Evolutionary conservation across 2,329 filamentous ascomycete genomes (phyloP).

Genomic region (Malbranchea cinnamomea): DNA sequence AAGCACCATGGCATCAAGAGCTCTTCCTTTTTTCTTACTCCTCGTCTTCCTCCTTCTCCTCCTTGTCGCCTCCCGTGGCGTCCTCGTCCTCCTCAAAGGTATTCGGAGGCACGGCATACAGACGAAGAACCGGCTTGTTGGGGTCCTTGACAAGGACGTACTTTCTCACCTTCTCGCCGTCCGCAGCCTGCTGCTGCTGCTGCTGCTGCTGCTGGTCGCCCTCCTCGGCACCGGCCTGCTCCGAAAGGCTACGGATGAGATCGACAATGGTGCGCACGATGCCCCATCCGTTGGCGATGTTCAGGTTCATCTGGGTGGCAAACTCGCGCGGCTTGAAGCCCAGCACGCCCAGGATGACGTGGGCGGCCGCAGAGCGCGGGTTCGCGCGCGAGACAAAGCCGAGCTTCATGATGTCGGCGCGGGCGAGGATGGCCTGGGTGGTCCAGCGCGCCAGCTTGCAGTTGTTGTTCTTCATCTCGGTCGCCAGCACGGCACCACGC

Average conservation of each 20-base stretch:
- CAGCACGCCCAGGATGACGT: slow-evolving; percentile 87
- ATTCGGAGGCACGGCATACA: slow-evolving; percentile 78
- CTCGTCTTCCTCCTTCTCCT: slow-evolving; percentile 39
- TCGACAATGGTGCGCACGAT: slow-evolving; percentile 97
- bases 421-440: slow-evolving; percentile 87
- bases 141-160: slow-evolving; percentile 62
- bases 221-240: slow-evolving; percentile 21
- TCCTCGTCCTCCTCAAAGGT: slow-evolving; percentile 86
- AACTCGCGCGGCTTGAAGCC: slow-evolving; percentile 98
- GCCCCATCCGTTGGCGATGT: slow-evolving; percentile 93
- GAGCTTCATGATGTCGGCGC: slow-evolving; percentile 97
- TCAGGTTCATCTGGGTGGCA: slow-evolving; percentile 93
- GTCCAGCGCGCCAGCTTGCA: slow-evolving; percentile 98
- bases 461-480: slow-evolving; percentile 99
- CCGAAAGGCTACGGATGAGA: slow-evolving; percentile 39
- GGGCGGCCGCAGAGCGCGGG: slow-evolving; percentile 82
- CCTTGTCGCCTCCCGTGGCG: slow-evolving; percentile 38
- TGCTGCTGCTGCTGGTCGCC: too few relatives aligned
- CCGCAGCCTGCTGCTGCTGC: too few relatives aligned
- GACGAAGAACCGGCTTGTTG: slow-evolving; percentile 85
- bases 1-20: too few relatives aligned
- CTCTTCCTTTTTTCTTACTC: slow-evolving; percentile 19
- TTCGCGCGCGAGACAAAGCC: slow-evolving; percentile 92
- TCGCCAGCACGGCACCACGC: slow-evolving; percentile 92
- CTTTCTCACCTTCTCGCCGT: slow-evolving; percentile 29